A percentile compares a stretch with the other conserved stretches of the same genome.
Evolutionary conservation across 805 yeast species (phyloP).

Genomic region (Hanseniaspora nectarophila): DNA sequence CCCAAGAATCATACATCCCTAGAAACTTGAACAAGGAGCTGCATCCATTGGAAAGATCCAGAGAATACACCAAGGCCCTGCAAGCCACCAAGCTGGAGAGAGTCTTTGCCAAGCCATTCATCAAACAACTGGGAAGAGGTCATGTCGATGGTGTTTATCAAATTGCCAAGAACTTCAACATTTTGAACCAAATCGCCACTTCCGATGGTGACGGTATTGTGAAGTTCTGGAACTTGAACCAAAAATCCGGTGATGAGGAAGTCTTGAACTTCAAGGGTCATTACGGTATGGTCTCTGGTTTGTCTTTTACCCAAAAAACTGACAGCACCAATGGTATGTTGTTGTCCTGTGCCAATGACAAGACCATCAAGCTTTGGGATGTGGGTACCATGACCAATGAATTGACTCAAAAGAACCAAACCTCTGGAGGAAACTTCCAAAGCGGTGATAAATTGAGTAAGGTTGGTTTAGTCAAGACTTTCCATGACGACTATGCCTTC

Average conservation of each 20-base stretch:
- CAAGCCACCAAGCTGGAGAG: constrained; percentile 92
- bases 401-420: constrained; percentile 25
- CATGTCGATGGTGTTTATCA: constrained; percentile 90
- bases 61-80: constrained; percentile 89
- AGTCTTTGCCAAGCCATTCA: constrained; percentile 94
- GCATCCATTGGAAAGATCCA: constrained; percentile 93
- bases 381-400: constrained; percentile 41
- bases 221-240: constrained; percentile 82
- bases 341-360: constrained; percentile 83
- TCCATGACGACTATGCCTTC: constrained; percentile 71
- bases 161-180: constrained; percentile 64
- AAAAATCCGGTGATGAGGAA: constrained; percentile 40
- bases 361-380: constrained; percentile 81
- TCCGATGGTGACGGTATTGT: constrained; percentile 94
- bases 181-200: constrained; percentile 66
- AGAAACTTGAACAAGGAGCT: constrained; percentile 85
- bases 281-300: constrained; percentile 77
- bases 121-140: constrained; percentile 89
- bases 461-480: constrained; percentile 63
- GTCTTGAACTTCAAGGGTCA: constrained; percentile 73
- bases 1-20: constrained; percentile 77
- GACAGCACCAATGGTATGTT: constrained; percentile 39
- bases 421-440: constrained; percentile 21
- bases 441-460: constrained; percentile 28
- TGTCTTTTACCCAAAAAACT: constrained; percentile 52